Evolutionary conservation across 495 filamentous ascomycete genomes (phyloP).

Genomic region (Xylaria grammica): DNA sequence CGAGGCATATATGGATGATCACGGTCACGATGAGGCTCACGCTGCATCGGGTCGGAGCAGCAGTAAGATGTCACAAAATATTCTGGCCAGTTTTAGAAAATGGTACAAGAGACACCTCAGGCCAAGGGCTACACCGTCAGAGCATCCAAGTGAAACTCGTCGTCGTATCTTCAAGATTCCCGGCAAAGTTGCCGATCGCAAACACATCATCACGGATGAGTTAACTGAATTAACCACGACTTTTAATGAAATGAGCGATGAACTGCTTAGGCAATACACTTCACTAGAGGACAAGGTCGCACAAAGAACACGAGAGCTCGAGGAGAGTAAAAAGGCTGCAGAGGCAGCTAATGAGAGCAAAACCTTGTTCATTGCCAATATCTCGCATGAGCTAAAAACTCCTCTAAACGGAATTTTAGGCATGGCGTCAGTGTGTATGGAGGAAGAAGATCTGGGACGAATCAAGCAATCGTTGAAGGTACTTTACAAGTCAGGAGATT

Average conservation of each 20-base stretch:
- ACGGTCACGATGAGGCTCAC: constrained; percentile 46
- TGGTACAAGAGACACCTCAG: constrained; percentile 38
- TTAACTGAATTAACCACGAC: constrained; percentile 84
- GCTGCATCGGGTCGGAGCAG: constrained; percentile 41
- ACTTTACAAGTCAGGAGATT: constrained; percentile 88
- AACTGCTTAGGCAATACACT: constrained; percentile 83
- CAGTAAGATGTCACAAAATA: constrained; percentile 46
- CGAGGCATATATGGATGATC: constrained; percentile 46
- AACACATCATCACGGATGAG: constrained; percentile 81
- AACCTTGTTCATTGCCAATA: constrained; percentile 94
- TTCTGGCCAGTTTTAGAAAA: constrained; percentile 41
- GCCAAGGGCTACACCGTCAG: constrained; percentile 36
- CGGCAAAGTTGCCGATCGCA: constrained; percentile 74
- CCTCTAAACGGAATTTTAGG: constrained; percentile 92
- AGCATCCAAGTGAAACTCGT: constrained; percentile 49
- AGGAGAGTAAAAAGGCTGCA: constrained; percentile 87
- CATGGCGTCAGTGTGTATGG: constrained; percentile 91
- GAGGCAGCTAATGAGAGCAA: constrained; percentile 94
- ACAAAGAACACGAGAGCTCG: constrained; percentile 80
- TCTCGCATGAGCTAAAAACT: constrained; percentile 92
- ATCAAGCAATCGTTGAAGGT: constrained; percentile 83
- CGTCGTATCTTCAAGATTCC: constrained; percentile 79
- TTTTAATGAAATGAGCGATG: constrained; percentile 94
- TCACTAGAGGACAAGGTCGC: constrained; percentile 82
- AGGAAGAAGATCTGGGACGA: constrained; percentile 75